Conservation (phyloP, 2,329 filamentous ascomycete genomes). For the Colletotrichum sp. region DNA sequence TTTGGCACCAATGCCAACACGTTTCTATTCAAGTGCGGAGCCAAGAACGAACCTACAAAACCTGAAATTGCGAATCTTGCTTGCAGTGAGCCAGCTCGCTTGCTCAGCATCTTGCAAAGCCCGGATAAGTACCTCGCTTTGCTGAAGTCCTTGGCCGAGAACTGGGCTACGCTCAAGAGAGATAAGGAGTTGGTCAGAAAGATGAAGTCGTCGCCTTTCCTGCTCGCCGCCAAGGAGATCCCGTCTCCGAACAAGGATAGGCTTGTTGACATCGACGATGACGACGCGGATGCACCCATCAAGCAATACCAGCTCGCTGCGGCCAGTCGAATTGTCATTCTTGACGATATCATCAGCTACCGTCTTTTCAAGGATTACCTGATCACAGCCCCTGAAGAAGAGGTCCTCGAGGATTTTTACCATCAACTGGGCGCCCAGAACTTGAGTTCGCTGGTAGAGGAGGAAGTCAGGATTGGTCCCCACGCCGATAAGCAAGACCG, state of each 20-base stretch:
- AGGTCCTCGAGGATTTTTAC: slow-evolving; percentile 85
- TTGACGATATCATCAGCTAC: slow-evolving; percentile 90
- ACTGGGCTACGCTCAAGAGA: slow-evolving; percentile 70
- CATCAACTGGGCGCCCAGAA: slow-evolving; percentile 77
- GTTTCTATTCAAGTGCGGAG: slow-evolving; percentile 87
- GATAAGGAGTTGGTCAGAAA: slow-evolving; percentile 80
- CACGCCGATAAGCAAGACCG: slow-evolving; percentile 69
- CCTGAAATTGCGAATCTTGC: slow-evolving; percentile 83
- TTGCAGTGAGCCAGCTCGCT: slow-evolving; percentile 81
- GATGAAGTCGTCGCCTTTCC: slow-evolving; percentile 77
- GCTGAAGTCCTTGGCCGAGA: slow-evolving; percentile 80
- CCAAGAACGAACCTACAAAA: slow-evolving; percentile 89
- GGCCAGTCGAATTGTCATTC: slow-evolving; percentile 75
- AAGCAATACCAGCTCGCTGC: slow-evolving; percentile 80
- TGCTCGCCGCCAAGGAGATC: slow-evolving; percentile 84
- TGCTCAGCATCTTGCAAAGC: slow-evolving; percentile 80
- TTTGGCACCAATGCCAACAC: slow-evolving; percentile 88
- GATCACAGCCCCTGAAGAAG: slow-evolving; percentile 89
- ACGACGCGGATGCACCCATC: slow-evolving; percentile 67
- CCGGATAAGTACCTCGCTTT: slow-evolving; percentile 87
- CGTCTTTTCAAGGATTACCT: slow-evolving; percentile 85
- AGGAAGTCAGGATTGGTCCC: slow-evolving; percentile 75
- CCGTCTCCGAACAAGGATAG: slow-evolving; percentile 45
- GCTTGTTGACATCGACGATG: slow-evolving; percentile 58
- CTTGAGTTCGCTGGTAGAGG: slow-evolving; percentile 78